Conservation (phyloP, 805 yeast species). For the Kluyveromyces siamensis region DNA sequence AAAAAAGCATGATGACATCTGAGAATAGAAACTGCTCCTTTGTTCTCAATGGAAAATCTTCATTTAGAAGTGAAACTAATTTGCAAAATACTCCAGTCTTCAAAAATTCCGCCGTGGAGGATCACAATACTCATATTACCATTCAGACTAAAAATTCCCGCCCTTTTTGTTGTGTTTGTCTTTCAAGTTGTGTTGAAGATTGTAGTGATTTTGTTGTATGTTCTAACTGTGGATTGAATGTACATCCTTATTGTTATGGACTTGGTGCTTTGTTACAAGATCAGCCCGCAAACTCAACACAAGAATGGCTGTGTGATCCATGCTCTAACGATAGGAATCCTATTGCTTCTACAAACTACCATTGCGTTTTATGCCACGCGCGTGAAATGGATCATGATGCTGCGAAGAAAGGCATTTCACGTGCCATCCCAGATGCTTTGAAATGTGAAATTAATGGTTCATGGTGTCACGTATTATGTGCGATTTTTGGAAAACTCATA, state of each 20-base stretch:
- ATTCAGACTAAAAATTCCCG: background rate
- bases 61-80: slow-evolving; percentile 10
- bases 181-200: slow-evolving; percentile 18
- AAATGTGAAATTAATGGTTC: slow-evolving; percentile 57
- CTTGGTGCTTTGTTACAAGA: slow-evolving; percentile 12
- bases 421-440: slow-evolving; percentile 50
- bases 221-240: slow-evolving; percentile 55
- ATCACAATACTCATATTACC: background rate
- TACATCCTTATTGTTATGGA: slow-evolving; percentile 69
- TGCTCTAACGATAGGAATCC: slow-evolving; percentile 69
- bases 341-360: slow-evolving; percentile 42
- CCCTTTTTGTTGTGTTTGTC: slow-evolving; percentile 50
- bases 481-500: slow-evolving; percentile 42
- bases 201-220: slow-evolving; percentile 37
- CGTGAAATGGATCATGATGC: slow-evolving; percentile 41
- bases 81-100: background rate
- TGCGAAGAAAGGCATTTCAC: slow-evolving; percentile 33
- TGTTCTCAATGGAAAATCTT: background rate
- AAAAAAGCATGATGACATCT: background rate
- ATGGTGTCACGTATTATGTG: slow-evolving; percentile 78
- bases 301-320: slow-evolving; percentile 70
- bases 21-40: too few species aligned
- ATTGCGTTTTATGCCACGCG: slow-evolving; percentile 58
- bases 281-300: slow-evolving; percentile 5
- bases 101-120: background rate